phyloP scores from a whole-genome alignment of 805 yeast species.

The Phaffomyces antillensis region DNA sequence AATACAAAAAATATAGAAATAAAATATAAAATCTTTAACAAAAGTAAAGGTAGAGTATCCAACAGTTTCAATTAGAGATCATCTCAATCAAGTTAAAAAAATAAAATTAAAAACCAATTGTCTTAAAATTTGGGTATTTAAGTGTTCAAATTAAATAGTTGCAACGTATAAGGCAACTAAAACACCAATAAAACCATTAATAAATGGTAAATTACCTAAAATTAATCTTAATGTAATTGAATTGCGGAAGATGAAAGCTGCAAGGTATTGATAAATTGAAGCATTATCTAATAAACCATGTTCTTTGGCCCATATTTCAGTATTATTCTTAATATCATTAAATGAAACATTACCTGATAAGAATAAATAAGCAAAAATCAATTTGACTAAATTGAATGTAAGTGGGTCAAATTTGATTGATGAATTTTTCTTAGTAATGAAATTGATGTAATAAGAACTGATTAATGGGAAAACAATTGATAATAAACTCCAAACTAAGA shows the following conservation, averaged over 20 bases:
- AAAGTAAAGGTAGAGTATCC: not conserved
- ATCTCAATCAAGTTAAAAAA: not conserved
- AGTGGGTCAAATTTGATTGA: constrained; percentile 47
- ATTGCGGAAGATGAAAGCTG: constrained; percentile 20
- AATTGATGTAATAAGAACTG: constrained; percentile 25
- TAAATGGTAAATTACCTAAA: constrained; percentile 28
- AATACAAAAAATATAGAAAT: too few species aligned
- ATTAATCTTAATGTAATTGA: constrained; percentile 22
- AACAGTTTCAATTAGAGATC: not conserved
- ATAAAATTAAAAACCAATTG: not conserved
- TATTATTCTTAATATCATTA: constrained; percentile 22
- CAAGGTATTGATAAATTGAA: constrained; percentile 9
- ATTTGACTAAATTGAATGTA: constrained; percentile 41
- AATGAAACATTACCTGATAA: constrained; percentile 21
- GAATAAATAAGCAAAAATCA: constrained; percentile 34
- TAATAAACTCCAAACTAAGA: constrained; percentile 21
- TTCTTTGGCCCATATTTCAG: constrained; percentile 24
- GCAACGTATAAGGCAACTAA: constrained; percentile 33
- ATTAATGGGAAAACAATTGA: constrained; percentile 18
- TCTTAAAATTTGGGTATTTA: not conserved
- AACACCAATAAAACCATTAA: constrained; percentile 23
- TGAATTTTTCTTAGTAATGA: constrained; percentile 19
- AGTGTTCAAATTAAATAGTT: constrained; percentile 6
- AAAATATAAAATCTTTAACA: too few species aligned
- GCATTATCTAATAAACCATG: constrained; percentile 18